Conservation (phyloP, 441 rosid genomes). For the Adansonia grandidieri region DNA sequence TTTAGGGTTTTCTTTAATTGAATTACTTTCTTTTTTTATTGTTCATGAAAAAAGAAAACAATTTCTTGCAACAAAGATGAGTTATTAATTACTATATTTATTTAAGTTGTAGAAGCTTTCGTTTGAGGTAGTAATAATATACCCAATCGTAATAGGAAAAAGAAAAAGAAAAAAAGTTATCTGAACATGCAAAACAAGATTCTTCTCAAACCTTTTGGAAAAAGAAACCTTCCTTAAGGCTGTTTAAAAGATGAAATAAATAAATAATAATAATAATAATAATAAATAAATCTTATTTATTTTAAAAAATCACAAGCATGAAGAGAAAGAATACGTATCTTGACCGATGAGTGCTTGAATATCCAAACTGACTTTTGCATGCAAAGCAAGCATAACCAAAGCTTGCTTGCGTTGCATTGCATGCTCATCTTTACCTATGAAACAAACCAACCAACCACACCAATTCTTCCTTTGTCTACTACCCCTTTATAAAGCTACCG, state of each 20-base stretch:
- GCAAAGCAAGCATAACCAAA: slow-evolving; percentile 49
- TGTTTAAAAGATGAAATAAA: slow-evolving; percentile 33
- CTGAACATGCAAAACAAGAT: slow-evolving; percentile 15
- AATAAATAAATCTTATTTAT: too few relatives aligned
- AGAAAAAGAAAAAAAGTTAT: not conserved
- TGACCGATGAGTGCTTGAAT: slow-evolving; percentile 13
- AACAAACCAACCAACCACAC: not conserved
- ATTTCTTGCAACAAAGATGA: too few relatives aligned
- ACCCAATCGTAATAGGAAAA: not conserved
- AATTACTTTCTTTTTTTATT: too few relatives aligned
- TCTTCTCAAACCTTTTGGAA: slow-evolving; percentile 24
- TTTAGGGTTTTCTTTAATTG: too few relatives aligned
- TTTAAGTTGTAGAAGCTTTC: too few relatives aligned
- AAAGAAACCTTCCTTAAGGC: not conserved
- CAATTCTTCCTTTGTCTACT: not conserved
- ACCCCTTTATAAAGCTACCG: not conserved
- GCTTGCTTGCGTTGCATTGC: slow-evolving; percentile 30
- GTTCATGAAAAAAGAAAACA: too few relatives aligned
- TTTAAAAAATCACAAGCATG: not conserved
- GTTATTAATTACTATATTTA: too few relatives aligned
- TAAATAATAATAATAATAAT: not conserved
- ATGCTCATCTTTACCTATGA: slow-evolving; percentile 16
- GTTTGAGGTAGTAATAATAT: too few relatives aligned
- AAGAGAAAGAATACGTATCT: slow-evolving; percentile 44
- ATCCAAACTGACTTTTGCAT: slow-evolving; percentile 34